A percentile compares a stretch with the other conserved stretches of the same genome.
These are phyloP conservation scores for Neurospora sp. DNA, from an alignment of 2,329 filamentous ascomycete genomes.

Conservation along the genomic window DNA sequence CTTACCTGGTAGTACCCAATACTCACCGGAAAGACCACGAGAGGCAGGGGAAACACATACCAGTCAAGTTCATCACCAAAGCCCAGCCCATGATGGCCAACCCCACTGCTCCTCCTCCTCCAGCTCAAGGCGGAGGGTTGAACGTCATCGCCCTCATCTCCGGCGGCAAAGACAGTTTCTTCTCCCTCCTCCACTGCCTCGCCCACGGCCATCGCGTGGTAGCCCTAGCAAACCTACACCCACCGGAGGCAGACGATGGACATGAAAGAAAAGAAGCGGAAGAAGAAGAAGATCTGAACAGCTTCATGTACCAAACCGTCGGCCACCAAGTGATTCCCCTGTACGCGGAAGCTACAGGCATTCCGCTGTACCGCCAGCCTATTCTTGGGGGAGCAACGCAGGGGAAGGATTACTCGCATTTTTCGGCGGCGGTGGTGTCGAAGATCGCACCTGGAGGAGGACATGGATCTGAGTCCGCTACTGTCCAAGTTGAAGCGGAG, in stretches of 20 bases:
- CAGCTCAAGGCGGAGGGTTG: slow-evolving; percentile 36
- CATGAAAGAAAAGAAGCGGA: slow-evolving; percentile 22
- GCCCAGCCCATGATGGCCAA: background rate
- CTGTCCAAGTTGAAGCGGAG: slow-evolving; percentile 5
- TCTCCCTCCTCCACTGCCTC: slow-evolving; percentile 81
- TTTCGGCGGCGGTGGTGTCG: slow-evolving; percentile 9
- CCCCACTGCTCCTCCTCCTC: background rate
- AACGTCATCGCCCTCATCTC: slow-evolving; percentile 90
- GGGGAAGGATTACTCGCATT: slow-evolving; percentile 54
- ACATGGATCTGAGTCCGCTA: background rate
- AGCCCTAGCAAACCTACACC: slow-evolving; percentile 82
- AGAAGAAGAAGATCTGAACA: slow-evolving; percentile 63
- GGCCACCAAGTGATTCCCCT: slow-evolving; percentile 80
- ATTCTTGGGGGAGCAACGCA: slow-evolving; percentile 66
- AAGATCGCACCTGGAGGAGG: slow-evolving; percentile 6
- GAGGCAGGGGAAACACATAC: background rate
- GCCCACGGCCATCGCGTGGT: slow-evolving; percentile 76
- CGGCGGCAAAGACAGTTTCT: slow-evolving; percentile 95
- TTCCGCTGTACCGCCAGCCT: slow-evolving; percentile 74
- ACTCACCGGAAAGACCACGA: background rate
- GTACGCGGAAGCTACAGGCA: slow-evolving; percentile 65
- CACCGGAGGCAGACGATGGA: slow-evolving; percentile 21
- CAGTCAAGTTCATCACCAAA: background rate
- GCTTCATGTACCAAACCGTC: slow-evolving; percentile 99
- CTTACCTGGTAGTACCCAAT: background rate